These are phyloP conservation scores for Mucor lusitanicus DNA, from an alignment of 371 early-diverging fungal species.

Conservation along the genomic window DNA sequence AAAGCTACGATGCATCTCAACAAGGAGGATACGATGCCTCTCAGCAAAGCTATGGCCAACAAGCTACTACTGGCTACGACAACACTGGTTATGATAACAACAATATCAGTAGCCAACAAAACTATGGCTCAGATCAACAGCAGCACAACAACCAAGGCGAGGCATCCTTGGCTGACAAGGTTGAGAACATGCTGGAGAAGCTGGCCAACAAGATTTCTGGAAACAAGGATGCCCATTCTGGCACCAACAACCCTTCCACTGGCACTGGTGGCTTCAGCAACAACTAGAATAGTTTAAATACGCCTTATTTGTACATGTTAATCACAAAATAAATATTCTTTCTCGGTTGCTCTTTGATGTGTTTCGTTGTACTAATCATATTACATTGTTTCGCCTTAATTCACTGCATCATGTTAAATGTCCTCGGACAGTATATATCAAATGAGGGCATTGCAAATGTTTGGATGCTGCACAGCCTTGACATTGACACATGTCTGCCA, in stretches of 20 bases:
- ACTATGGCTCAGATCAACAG: not conserved
- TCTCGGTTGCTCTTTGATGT: not conserved
- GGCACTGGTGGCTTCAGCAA: not conserved
- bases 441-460: not conserved
- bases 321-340: not conserved
- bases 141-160: conserved; percentile 8
- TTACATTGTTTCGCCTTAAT: not conserved
- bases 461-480: not conserved
- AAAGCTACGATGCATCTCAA: not conserved
- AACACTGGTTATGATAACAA: not conserved
- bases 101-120: not conserved
- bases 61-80: not conserved
- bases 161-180: conserved; percentile 29
- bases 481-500: not conserved
- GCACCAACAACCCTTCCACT: not conserved
- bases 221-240: not conserved
- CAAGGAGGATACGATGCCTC: too few species aligned
- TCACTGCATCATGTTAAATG: not conserved
- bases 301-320: not conserved
- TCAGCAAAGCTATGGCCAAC: conserved; percentile 1
- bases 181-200: conserved; percentile 16
- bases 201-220: conserved; percentile 13
- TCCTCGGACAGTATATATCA: not conserved
- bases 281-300: not conserved
- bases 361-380: not conserved